These are phyloP conservation scores for Salix suchowensis DNA, from an alignment of 345 rosid genomes.

Conservation along the genomic window DNA sequence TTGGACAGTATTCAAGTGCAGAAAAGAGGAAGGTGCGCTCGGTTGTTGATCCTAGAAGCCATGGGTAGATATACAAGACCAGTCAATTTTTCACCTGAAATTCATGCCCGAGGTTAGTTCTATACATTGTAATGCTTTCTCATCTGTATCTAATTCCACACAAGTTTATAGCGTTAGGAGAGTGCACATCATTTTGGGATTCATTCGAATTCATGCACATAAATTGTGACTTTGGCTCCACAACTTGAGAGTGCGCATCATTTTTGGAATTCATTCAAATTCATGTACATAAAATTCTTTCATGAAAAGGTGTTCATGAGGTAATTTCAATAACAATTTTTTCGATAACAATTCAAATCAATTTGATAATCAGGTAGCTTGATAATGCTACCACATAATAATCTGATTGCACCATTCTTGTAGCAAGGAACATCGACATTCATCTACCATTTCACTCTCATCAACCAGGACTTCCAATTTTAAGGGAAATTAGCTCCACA, in stretches of 20 bases:
- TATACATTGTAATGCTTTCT: not conserved
- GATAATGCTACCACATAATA: not conserved
- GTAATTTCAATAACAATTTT: not conserved
- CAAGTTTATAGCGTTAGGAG: not conserved
- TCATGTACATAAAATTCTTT: not conserved
- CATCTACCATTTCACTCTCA: not conserved
- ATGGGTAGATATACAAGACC: slow-evolving; percentile 45
- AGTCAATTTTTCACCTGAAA: not conserved
- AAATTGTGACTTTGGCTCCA: not conserved
- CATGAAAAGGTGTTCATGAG: not conserved
- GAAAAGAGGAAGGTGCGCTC: slow-evolving; percentile 65
- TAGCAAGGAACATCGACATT: not conserved
- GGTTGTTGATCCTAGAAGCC: slow-evolving; percentile 84
- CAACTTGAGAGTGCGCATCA: not conserved
- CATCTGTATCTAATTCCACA: not conserved
- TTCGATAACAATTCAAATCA: too few species aligned
- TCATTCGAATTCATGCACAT: not conserved
- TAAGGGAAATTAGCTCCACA: not conserved
- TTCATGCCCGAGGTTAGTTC: slow-evolving; percentile 5
- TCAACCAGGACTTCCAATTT: not conserved
- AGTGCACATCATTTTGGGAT: not conserved
- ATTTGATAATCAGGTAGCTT: not conserved
- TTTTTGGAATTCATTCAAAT: too few species aligned
- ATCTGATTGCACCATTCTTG: not conserved
- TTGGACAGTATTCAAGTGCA: slow-evolving; percentile 76